Percentiles rank a stretch among this genome's conserved stretches.
Evolutionary conservation across 2,329 filamentous ascomycete species (phyloP).

Genomic region (Verticillium isaacii): DNA sequence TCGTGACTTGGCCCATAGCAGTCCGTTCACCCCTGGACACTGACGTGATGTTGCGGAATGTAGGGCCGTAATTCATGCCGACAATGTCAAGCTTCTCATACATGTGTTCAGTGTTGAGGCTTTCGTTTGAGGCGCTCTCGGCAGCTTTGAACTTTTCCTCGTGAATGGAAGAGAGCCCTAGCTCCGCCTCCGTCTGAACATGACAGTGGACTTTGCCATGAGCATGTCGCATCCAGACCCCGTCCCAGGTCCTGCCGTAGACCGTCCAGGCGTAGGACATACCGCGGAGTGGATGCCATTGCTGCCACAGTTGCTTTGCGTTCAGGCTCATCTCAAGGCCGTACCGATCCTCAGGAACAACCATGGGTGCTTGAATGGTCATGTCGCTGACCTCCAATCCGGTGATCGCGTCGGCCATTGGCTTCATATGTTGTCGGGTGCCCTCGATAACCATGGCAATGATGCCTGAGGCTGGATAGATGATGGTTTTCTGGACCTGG

Average conservation of each 20-base stretch:
- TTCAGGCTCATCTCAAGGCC: conserved; percentile 47
- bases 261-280: conserved; percentile 35
- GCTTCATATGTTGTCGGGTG: conserved; percentile 31
- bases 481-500: conserved; percentile 41
- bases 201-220: conserved; percentile 1
- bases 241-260: conserved; percentile 36
- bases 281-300: conserved; percentile 4
- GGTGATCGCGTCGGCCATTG: neutral
- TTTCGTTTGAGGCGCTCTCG: neutral
- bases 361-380: conserved; percentile 44
- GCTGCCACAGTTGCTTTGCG: conserved; percentile 24
- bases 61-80: conserved; percentile 46
- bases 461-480: conserved; percentile 49
- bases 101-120: conserved; percentile 24
- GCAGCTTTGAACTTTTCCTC: neutral
- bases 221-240: conserved; percentile 10
- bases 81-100: conserved; percentile 46
- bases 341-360: conserved; percentile 39
- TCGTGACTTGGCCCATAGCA: conserved; percentile 32
- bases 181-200: neutral
- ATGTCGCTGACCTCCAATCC: conserved; percentile 42
- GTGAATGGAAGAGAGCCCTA: too few relatives aligned
- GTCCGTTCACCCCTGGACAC: conserved; percentile 24
- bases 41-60: conserved; percentile 42
- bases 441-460: conserved; percentile 44